phyloP scores from a whole-genome alignment of 371 early-diverging fungal species.

The Dichotomocladium elegans region DNA sequence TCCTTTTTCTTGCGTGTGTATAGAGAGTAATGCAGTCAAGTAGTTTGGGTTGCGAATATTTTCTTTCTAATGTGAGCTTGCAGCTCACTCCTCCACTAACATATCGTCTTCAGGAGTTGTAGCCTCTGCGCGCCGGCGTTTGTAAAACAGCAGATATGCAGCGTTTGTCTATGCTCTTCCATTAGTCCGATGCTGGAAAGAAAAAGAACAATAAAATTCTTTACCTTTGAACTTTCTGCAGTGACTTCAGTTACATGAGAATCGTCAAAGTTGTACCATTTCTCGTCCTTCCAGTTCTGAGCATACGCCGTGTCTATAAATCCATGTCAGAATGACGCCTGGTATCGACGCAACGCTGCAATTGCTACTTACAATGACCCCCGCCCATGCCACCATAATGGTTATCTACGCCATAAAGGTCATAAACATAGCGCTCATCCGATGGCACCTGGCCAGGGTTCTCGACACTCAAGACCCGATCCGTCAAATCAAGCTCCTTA shows the following conservation, averaged over 20 bases:
- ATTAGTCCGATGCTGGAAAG: not conserved
- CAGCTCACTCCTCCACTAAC: no score
- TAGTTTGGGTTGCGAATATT: no score
- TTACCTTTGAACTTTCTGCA: constrained; percentile 55
- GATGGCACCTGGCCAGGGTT: not conserved
- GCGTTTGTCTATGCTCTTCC: constrained; percentile 43
- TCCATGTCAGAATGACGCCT: not conserved
- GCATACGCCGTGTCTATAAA: constrained; percentile 84
- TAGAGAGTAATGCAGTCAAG: no score
- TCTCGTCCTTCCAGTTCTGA: constrained; percentile 61
- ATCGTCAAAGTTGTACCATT: constrained; percentile 93
- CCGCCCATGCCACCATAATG: constrained; percentile 92
- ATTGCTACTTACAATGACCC: constrained; percentile 76
- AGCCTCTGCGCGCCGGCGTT: constrained; percentile 29
- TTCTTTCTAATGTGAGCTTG: no score
- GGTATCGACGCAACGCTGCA: not conserved
- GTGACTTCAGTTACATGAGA: constrained; percentile 66
- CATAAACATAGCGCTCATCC: constrained; percentile 60
- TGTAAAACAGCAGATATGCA: constrained; percentile 82
- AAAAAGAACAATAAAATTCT: not conserved
- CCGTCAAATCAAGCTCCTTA: constrained; percentile 63
- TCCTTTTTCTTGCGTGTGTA: no score
- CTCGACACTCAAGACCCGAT: constrained; percentile 52
- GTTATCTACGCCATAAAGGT: constrained; percentile 86
- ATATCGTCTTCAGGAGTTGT: no score